Percentiles rank a stretch among this genome's conserved stretches.
These are phyloP conservation scores for Mrakia gelida DNA, from an alignment of 768 basidiomycete genomes.

Conservation along the genomic window DNA sequence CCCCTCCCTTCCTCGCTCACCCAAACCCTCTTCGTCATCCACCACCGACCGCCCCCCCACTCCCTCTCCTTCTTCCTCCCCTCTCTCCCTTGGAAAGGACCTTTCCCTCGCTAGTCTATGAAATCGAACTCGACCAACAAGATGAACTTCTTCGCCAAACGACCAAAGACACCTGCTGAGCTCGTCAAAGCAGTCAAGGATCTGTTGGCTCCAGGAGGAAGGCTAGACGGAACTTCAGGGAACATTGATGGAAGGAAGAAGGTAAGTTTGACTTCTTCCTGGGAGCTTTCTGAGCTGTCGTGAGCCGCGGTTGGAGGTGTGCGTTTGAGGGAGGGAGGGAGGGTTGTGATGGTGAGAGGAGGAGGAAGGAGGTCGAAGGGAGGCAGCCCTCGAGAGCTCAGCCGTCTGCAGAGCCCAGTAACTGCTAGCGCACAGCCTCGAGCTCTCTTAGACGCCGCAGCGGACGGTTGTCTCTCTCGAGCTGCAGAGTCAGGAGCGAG, in stretches of 20 bases:
- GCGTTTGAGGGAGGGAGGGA: neutral
- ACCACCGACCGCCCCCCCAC: neutral
- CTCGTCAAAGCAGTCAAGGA: slow-evolving; percentile 29
- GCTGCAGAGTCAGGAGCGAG: neutral
- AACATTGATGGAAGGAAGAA: slow-evolving; percentile 67
- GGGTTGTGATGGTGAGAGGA: neutral
- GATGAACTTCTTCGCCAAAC: slow-evolving; percentile 32
- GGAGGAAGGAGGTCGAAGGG: no score
- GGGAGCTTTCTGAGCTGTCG: neutral
- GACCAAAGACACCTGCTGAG: slow-evolving; percentile 30
- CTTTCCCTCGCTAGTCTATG: neutral
- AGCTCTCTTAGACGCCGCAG: no score
- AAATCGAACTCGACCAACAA: slow-evolving; percentile 15
- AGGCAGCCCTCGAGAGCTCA: no score
- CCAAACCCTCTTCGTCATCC: neutral
- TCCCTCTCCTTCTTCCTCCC: neutral
- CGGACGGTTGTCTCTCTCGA: no score
- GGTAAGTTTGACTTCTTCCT: slow-evolving; percentile 50
- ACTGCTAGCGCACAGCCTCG: no score
- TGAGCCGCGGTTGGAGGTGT: neutral
- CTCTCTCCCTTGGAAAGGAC: neutral
- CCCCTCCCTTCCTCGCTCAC: no score
- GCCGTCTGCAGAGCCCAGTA: no score
- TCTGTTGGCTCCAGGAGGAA: slow-evolving; percentile 14
- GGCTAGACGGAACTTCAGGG: slow-evolving; percentile 20